phyloP scores from a whole-genome alignment of 2,329 filamentous ascomycete species.

The Orbilia quercus region DNA sequence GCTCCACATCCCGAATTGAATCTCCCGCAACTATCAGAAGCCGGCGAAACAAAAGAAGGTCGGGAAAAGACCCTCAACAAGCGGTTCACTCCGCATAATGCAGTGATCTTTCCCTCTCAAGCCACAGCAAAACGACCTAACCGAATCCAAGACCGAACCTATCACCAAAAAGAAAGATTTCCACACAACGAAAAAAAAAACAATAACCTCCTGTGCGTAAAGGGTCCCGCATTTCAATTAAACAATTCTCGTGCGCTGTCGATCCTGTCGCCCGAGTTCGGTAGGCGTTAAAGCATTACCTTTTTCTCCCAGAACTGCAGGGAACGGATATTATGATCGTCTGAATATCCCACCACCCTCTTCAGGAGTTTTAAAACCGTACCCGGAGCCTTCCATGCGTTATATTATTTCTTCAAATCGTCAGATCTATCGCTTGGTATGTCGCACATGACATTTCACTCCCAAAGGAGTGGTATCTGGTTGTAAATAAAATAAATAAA shows the following conservation, averaged over 20 bases:
- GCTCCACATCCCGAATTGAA: slow-evolving; percentile 35
- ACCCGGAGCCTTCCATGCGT: neutral
- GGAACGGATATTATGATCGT: slow-evolving; percentile 17
- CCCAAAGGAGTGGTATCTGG: neutral
- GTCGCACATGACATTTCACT: neutral
- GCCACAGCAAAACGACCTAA: slow-evolving; percentile 41
- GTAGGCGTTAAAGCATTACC: neutral
- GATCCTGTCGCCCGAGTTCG: slow-evolving; percentile 17
- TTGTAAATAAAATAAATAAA: neutral
- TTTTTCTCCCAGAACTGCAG: slow-evolving; percentile 2
- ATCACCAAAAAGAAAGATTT: slow-evolving; percentile 6
- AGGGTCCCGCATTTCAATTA: slow-evolving; percentile 8
- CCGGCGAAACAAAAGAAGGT: no score
- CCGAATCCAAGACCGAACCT: slow-evolving; percentile 19
- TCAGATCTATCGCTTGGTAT: neutral
- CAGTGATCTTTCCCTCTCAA: slow-evolving; percentile 10
- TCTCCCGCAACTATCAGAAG: no score
- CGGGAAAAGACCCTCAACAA: no score
- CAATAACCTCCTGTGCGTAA: neutral
- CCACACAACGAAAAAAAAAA: neutral
- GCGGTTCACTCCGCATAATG: slow-evolving; percentile 42
- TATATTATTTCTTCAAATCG: neutral
- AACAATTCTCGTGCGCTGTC: slow-evolving; percentile 1
- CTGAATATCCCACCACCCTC: slow-evolving; percentile 1
- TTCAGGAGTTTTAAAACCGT: neutral